Base-by-base conservation (phyloP, 768 basidiomycete species). In the Boletellus ananas region DNA sequence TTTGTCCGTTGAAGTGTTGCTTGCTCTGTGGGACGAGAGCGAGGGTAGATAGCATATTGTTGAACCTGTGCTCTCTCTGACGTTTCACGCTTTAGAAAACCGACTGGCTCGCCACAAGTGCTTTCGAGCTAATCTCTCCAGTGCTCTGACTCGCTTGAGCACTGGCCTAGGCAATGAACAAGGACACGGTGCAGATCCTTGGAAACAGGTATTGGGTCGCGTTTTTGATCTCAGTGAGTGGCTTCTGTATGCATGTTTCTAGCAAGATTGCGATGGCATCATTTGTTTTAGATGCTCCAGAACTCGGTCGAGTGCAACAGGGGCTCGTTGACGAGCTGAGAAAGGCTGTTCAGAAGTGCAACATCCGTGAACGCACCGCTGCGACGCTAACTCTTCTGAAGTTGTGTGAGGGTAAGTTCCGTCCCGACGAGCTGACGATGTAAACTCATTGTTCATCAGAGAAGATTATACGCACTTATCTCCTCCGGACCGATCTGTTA, bases 361-460 rank as follows among this genome's bases (percentile, higher is more conserved):
- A 43, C 20, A 11, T 31, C 10, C 52, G 43, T 4, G 59, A 55
- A n/a, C 62, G 62, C 17, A 64, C 55, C 1, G 47, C 52, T 34
- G 52, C 62, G 13, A 64, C 62, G 6, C 38, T 58, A 43, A 57
- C 62, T 0, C 31, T 63, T 21, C 6, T 64, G 36, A 61, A 54
- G 9, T 35, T 63, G 16, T 58, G 56, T 40, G 51, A 58, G 17
- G 50, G 62, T 64, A 12, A n/a, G 55, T 33, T 0, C 18, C 8
- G 2, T 20, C 25, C 25, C 6, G 16, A 39, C 5, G 2, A 16
- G 18, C 9, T 0, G 6, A 8, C 29, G n/a, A 27, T n/a, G 9
- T 1, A 34, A 27, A 12, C 38, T 58, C 5, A 64, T 21, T 0
- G 13, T 31, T 34, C 33, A 14, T 42, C 12, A 63, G 59, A 39